Base-by-base conservation (phyloP, 768 basidiomycete genomes). In the Inosperma sp. region DNA sequence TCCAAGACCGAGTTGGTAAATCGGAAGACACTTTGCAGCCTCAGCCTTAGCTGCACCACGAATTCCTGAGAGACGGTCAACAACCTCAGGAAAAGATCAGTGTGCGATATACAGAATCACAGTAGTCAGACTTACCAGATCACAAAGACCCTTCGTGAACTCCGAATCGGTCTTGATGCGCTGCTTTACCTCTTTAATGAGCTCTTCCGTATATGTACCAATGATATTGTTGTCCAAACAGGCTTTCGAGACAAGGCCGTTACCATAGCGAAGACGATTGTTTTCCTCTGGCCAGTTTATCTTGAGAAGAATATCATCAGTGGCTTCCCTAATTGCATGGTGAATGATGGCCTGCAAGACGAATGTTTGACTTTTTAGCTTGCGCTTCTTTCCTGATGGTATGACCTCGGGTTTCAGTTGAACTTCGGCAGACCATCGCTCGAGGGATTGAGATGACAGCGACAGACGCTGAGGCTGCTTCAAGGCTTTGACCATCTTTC, bases 1-100 rank as follows among this genome's bases (percentile, higher is more conserved):
- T 35, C 45, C 45, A 34, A 46, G 45, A 5, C 30, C 45, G 7
- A 46, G 33, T 35, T 46, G 29, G 12, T 46, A 46, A 35, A 23
- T 5, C 29, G 45, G 45, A 46, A 46, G 45, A 30, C 33, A 30
- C 9, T 46, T 35, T 14, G 45, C 45, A 9, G 45, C 45, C 33
- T 46, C 45, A 4, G 6, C 9, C 7, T 46, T 46, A 29, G 44
- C 44, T 34, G 31, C 9, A 17, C 17, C 9, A 8, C 30, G 19
- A 21, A 46, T 9, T 10, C 25, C 3, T 10, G 25, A 42, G 4
- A 42, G 45, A 21, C 30, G 45, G 9, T 46, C 45, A 10, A 46
- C 30, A 14, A 31, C 30, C 29, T 46, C 25, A 5, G n/a, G 4
- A 46, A 17, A 10, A 46, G 30, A 46, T 31, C 44, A 46, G 10